Conservation (phyloP, 2,329 filamentous ascomycete species). For the Colletotrichum aenigma region DNA sequence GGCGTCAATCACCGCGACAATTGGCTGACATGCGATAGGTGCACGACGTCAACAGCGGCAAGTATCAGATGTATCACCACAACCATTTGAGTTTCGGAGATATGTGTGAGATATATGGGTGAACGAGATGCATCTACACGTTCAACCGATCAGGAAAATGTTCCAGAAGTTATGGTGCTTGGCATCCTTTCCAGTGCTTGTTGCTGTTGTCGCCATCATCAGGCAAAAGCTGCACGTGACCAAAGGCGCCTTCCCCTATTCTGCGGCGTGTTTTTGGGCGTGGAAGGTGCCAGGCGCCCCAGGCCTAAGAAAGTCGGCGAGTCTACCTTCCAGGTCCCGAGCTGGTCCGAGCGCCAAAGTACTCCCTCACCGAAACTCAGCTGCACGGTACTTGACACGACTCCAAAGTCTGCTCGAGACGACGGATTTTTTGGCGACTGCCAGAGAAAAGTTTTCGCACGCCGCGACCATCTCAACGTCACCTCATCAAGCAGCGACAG, state of each 20-base stretch:
- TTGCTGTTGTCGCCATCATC: background rate
- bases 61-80: conserved; percentile 9
- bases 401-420: conserved; percentile 11
- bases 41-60: conserved; percentile 5
- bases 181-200: background rate
- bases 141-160: background rate
- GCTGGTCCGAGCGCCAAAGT: conserved; percentile 21
- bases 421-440: conserved; percentile 23
- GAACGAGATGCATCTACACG: background rate
- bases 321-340: conserved; percentile 11
- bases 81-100: conserved; percentile 6
- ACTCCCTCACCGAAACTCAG: background rate
- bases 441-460: conserved; percentile 58
- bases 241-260: conserved; percentile 4
- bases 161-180: background rate
- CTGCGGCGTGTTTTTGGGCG: background rate
- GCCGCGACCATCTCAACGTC: conserved; percentile 52
- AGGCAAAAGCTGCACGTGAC: conserved; percentile 13
- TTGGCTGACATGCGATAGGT: background rate
- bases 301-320: background rate
- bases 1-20: background rate
- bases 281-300: background rate
- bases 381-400: conserved; percentile 16
- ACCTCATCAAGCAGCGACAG: conserved; percentile 52
- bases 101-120: background rate